Base-by-base conservation (phyloP, 495 filamentous ascomycete species). In the Penicillium paxilli region DNA sequence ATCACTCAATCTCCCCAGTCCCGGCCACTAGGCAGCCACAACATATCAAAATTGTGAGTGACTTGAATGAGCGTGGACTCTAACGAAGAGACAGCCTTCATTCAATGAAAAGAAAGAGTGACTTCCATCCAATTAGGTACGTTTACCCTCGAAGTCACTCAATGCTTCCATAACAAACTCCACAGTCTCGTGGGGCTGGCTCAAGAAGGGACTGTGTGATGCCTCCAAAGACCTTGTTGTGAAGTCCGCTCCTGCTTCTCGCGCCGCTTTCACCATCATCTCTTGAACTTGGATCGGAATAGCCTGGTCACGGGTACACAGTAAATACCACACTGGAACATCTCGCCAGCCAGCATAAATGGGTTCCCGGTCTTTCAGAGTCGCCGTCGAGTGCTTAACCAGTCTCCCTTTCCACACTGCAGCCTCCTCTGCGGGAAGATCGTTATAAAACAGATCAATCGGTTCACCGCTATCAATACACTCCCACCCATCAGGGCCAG, bases 311-410 rank as follows among this genome's bases (percentile, higher is more conserved):
- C 21, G 16, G 12, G 28, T 28, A 17, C 51, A 54, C 7, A 54
- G 21, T 10, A 54, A 32, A 38, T 32, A 54, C 51, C 30, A 54
- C 7, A 48, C 44, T 9, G 51, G 51, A 14, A 54, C 44, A n/a
- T 54, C 51, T 20, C 44, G 44, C 51, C 51, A 54, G 24, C 51
- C 51, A 26, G 51, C 41, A 32, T 54, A 47, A 2, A 54, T 14
- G 30, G 26, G 47, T 14, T 37, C 33, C 32, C 44, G 21, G 25
- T 37, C 42, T 12, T 12, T 41, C 16, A 38, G 40, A 19, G 19
- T 40, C 11, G 32, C 51, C 14, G 22, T 12, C 11, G 51, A 54
- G 11, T 54, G 51, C 22, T 54, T 54, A n/a, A 40, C 22, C 11
- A 54, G 17, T 9, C 30, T 21, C 21, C 32, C 20, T 19, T 30